Conservation (phyloP, 257 asterid species). For the Haberlea rhodopensis region DNA sequence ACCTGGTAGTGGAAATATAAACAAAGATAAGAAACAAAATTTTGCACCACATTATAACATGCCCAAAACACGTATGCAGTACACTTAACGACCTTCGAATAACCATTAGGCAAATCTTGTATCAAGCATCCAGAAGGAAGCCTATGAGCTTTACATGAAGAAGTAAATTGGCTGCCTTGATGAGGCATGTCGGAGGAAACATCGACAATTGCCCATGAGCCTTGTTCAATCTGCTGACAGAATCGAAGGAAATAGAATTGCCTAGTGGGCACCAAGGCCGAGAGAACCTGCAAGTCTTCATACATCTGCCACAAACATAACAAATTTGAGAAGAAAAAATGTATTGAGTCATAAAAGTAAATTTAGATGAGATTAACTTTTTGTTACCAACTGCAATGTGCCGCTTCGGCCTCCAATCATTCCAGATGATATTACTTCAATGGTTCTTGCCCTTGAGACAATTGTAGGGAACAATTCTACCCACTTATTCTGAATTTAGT, state of each 20-base stretch:
- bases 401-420: slow-evolving; percentile 66
- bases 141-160: slow-evolving; percentile 52
- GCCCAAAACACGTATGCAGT: background rate
- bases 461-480: slow-evolving; percentile 79
- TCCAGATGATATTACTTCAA: slow-evolving; percentile 77
- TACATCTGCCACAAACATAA: slow-evolving; percentile 58
- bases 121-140: slow-evolving; percentile 96
- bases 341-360: background rate
- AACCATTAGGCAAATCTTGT: slow-evolving; percentile 97
- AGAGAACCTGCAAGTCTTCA: slow-evolving; percentile 78
- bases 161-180: slow-evolving; percentile 53
- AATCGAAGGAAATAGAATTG: slow-evolving; percentile 68
- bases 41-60: background rate
- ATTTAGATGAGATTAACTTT: background rate
- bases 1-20: slow-evolving; percentile 39
- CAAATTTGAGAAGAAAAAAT: slow-evolving; percentile 1
- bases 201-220: slow-evolving; percentile 83
- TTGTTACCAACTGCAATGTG: slow-evolving; percentile 69
- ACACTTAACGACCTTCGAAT: slow-evolving; percentile 62
- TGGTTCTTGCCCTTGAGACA: slow-evolving; percentile 73
- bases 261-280: slow-evolving; percentile 74
- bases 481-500: slow-evolving; percentile 62
- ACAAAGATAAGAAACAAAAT: background rate
- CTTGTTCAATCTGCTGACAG: slow-evolving; percentile 81
- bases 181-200: slow-evolving; percentile 75